Base-by-base conservation (phyloP, 2,329 filamentous ascomycete genomes). In the Colletotrichum theobromicola region DNA sequence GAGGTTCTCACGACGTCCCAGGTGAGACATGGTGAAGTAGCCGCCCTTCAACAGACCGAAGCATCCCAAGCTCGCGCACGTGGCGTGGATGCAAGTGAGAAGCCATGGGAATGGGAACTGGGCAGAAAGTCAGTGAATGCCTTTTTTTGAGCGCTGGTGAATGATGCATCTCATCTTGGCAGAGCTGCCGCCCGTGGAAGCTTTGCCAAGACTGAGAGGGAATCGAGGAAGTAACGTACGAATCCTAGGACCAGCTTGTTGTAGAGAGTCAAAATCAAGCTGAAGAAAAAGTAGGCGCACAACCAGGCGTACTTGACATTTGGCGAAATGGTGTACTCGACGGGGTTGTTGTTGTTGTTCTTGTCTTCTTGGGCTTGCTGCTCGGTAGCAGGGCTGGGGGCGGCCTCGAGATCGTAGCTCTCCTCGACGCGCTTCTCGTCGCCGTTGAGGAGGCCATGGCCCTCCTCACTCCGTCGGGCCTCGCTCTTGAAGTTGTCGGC, bases 61-160 rank as follows among this genome's bases (percentile, higher is more conserved):
- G 74, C 89, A 91, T 72, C 91, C 91, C n/a, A 88, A 75, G 26
- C 88, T 88, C 21, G 90, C 89, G 62, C 88, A 89, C n/a, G 87
- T 85, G 15, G 90, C 86, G 78, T 93, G 90, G 21, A 91, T 83
- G 66, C 88, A 88, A 2, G 90, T 92, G 46, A 92, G 82, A 21
- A 92, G 87, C 88, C 90, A 92, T 58, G 91, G 90, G 78, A 90
- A 91, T 60, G 86, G 83, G 77, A 92, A 91, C 88, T 91, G 73
- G 37, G 74, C 34, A 13, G 15, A 24, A 26, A 6, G 63, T 78
- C 65, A 77, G 76, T 18, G 21, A 26, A 57, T 66, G 58, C 10
- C 42, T 24, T 24, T 28, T 42, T 37, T 12, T 24, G n/a, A 21
- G 9, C 18, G n/a, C n/a, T 15, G 63, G 28, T 37, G 37, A 55